Conservation (phyloP, 495 filamentous ascomycete genomes). For the Cercophora newfieldiana region DNA sequence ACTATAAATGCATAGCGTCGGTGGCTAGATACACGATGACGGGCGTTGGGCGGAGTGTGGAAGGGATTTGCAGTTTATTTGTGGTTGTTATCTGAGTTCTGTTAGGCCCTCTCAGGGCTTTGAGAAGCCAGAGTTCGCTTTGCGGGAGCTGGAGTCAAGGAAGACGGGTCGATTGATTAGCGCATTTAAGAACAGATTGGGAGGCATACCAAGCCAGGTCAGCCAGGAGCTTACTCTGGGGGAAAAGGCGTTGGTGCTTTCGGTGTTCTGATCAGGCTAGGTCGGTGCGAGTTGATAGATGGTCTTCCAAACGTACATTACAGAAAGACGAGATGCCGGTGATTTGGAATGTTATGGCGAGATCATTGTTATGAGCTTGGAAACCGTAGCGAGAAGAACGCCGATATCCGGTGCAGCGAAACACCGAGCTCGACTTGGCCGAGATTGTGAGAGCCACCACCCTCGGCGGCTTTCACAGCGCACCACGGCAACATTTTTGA, state of each 20-base stretch:
- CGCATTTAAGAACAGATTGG: background rate
- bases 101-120: background rate
- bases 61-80: background rate
- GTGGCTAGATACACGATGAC: constrained; percentile 1
- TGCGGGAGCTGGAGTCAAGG: background rate
- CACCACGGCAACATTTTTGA: too few relatives aligned
- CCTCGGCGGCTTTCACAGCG: too few relatives aligned
- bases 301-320: background rate
- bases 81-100: background rate
- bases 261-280: background rate
- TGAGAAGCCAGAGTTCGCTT: background rate
- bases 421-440: too few relatives aligned
- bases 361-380: too few relatives aligned
- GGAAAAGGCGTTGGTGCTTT: background rate
- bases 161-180: background rate
- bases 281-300: background rate
- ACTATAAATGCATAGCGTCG: constrained; percentile 12
- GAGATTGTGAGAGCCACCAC: too few relatives aligned
- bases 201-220: background rate
- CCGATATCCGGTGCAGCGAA: too few relatives aligned
- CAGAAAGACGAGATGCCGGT: background rate
- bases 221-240: background rate
- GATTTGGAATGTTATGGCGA: too few relatives aligned
- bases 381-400: too few relatives aligned
- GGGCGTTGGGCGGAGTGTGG: background rate